Evolutionary conservation across 2,329 filamentous ascomycete genomes (phyloP), one percentile per base, ranked within the genome.

Genomic region (Pseudogymnoascus pannorum): DNA sequence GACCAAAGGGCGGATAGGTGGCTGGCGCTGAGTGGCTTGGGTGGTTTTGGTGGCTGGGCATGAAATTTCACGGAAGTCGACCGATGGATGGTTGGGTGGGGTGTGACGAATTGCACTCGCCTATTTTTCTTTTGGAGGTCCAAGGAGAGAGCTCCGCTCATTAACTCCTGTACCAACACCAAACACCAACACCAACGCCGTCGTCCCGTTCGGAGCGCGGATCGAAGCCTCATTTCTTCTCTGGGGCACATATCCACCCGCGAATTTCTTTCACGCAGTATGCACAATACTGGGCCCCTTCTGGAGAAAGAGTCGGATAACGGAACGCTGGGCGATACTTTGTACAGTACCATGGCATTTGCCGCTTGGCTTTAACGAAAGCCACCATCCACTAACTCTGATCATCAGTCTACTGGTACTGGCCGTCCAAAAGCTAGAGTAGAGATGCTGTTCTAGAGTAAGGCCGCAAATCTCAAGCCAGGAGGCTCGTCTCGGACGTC

Each of bases 291-390:
- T 42, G 18, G 38, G 24, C n/a, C 18, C 12, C 38, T 22, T 42
- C 16, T 18, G 18, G 33, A 42, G 16, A 22, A 9, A 5, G 22
- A 42, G 18, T 44, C 40, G 40, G 40, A 44, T 44, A 44, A 6
- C n/a, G n/a, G n/a, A n/a, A n/a, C n/a, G n/a, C n/a, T n/a, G n/a
- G n/a, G n/a, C n/a, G n/a, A n/a, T n/a, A n/a, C n/a, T n/a, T n/a
- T n/a, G n/a, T n/a, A n/a, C n/a, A n/a, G 26, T 29, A 29, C 26
- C 8, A 29, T 29, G 26, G 26, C 22, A 48, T n/a, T 48, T 48
- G 42, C 42, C 42, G 14, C 42, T 42, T 48, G 42, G 42, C 42
- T 26, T 48, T 48, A 48, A 48, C 42, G 42, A 24, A 48, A 48
- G 42, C 42, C 42, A 48, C 42, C 22, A 16, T 3, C 40, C 40